phyloP scores from a whole-genome alignment of 306 rosid genomes.

The Medicago arabica region DNA sequence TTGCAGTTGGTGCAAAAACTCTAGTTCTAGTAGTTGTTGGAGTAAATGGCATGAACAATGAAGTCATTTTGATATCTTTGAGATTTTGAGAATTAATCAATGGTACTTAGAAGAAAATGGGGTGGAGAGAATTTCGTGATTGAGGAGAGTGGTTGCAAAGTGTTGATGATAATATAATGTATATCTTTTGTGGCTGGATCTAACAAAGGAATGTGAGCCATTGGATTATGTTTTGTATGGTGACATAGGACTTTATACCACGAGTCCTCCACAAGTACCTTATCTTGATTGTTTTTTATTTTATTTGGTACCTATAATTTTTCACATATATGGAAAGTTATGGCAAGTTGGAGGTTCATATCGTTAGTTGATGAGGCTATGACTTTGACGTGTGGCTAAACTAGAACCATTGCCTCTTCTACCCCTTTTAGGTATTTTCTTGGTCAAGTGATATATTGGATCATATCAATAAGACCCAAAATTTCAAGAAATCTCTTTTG shows the following conservation, averaged over 20 bases:
- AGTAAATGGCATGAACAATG: constrained; percentile 67
- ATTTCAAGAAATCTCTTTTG: no score
- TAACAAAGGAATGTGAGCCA: constrained; percentile 45
- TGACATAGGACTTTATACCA: constrained; percentile 37
- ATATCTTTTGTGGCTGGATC: constrained; percentile 40
- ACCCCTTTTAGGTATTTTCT: background rate
- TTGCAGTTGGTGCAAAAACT: constrained; percentile 64
- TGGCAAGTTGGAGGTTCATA: constrained; percentile 41
- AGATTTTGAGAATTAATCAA: background rate
- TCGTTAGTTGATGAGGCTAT: constrained; percentile 45
- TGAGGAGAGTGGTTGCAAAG: background rate
- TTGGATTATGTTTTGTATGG: constrained; percentile 40
- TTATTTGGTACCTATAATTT: constrained; percentile 29
- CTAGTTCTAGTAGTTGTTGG: constrained; percentile 51
- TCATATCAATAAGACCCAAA: background rate
- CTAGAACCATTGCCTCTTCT: constrained; percentile 38
- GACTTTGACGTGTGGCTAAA: constrained; percentile 48
- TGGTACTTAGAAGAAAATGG: constrained; percentile 28
- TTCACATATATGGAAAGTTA: constrained; percentile 8
- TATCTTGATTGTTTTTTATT: constrained; percentile 52
- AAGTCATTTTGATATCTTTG: constrained; percentile 59
- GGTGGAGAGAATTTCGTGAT: constrained; percentile 3
- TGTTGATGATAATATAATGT: constrained; percentile 31
- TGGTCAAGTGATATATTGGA: background rate
- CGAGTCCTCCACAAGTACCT: constrained; percentile 77